A percentile compares a stretch with the other conserved stretches of the same genome.
Conservation (phyloP, 768 basidiomycete species). For the Strobilomyces confusus region DNA sequence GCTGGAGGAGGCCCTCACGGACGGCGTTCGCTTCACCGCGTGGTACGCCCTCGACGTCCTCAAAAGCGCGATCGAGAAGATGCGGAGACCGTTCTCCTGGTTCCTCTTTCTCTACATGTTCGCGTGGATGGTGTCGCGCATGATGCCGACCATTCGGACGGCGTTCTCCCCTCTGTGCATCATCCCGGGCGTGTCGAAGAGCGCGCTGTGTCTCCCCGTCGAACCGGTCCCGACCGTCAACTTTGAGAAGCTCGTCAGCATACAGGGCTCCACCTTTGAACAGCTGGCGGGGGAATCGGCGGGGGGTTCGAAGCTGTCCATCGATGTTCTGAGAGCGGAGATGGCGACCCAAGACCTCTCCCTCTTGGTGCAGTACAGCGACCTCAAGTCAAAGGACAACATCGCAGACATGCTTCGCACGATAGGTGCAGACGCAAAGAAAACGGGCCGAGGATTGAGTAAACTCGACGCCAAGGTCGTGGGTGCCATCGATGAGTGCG, state of each 20-base stretch:
- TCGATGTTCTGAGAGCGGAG: constrained; percentile 67
- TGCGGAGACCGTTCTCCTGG: constrained; percentile 54
- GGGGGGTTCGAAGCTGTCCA: constrained; percentile 54
- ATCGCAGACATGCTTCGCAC: constrained; percentile 48
- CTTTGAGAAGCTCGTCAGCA: constrained; percentile 56
- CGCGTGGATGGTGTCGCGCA: constrained; percentile 37
- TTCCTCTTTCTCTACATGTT: constrained; percentile 51
- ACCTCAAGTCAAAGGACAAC: constrained; percentile 53
- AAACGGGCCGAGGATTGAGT: constrained; percentile 42
- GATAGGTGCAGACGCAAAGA: constrained; percentile 62
- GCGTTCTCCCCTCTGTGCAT: constrained; percentile 58
- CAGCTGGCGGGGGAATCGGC: constrained; percentile 57
- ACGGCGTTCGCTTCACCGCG: constrained; percentile 26
- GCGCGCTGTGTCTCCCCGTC: constrained; percentile 37
- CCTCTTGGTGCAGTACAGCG: constrained; percentile 58
- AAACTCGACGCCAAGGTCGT: no score
- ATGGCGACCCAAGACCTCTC: constrained; percentile 63
- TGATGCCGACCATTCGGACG: constrained; percentile 42
- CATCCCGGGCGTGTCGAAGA: constrained; percentile 54
- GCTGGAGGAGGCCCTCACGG: constrained; percentile 18
- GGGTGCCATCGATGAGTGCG: no score
- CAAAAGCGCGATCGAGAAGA: constrained; percentile 41
- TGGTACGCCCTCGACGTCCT: constrained; percentile 49
- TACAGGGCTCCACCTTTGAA: constrained; percentile 60
- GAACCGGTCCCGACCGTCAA: constrained; percentile 40